These are phyloP conservation scores for Candida namnaoensis DNA, from an alignment of 805 yeast genomes.

Conservation along the genomic window DNA sequence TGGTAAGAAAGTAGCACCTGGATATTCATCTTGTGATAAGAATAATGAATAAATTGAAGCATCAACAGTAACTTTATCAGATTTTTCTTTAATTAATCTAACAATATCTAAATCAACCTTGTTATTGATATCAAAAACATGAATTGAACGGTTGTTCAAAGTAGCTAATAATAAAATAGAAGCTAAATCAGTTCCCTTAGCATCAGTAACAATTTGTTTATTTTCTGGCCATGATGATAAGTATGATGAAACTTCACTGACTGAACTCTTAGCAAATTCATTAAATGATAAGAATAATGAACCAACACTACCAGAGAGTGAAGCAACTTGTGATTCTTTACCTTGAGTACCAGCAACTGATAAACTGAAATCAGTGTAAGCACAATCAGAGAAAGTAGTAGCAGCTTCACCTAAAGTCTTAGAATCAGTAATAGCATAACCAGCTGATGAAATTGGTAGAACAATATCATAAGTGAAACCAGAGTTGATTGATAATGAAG, in stretches of 20 bases:
- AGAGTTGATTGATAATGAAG: slow-evolving; percentile 65
- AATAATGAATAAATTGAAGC: slow-evolving; percentile 76
- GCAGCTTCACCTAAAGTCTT: slow-evolving; percentile 58
- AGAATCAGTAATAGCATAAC: slow-evolving; percentile 56
- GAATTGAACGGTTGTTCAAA: slow-evolving; percentile 75
- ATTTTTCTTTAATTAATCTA: slow-evolving; percentile 76
- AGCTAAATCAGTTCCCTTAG: slow-evolving; percentile 88
- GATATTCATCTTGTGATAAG: slow-evolving; percentile 62
- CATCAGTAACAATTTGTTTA: slow-evolving; percentile 88
- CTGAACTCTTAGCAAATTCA: slow-evolving; percentile 54
- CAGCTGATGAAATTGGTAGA: slow-evolving; percentile 61
- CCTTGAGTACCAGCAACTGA: slow-evolving; percentile 75
- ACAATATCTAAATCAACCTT: slow-evolving; percentile 79
- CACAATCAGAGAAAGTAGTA: slow-evolving; percentile 39
- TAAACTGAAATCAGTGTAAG: slow-evolving; percentile 76
- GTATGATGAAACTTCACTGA: slow-evolving; percentile 72
- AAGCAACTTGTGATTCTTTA: slow-evolving; percentile 54
- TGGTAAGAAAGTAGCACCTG: slow-evolving; percentile 69
- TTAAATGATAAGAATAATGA: slow-evolving; percentile 78
- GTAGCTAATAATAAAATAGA: slow-evolving; percentile 85
- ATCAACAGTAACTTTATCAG: slow-evolving; percentile 81
- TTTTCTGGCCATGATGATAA: slow-evolving; percentile 75
- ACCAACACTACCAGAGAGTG: slow-evolving; percentile 59
- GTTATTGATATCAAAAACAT: slow-evolving; percentile 78
- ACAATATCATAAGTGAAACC: slow-evolving; percentile 86